Base-by-base conservation (phyloP, 2,329 filamentous ascomycete species). In the Sclerotinia minor region DNA sequence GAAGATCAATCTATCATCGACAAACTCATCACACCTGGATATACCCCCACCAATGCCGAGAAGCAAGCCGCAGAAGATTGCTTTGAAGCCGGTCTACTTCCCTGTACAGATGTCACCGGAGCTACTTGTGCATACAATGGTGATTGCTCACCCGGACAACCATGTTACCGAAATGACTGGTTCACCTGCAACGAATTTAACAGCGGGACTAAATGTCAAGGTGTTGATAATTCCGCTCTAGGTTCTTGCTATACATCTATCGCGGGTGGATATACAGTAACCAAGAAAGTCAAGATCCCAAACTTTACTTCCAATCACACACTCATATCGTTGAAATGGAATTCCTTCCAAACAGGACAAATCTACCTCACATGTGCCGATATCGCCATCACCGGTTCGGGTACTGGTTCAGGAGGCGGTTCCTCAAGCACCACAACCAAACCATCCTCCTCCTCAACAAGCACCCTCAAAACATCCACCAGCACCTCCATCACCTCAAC, bases 61-160 rank as follows among this genome's bases (percentile, higher is more conserved):
- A 85, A 85, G 74, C 79, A 85, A 72, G 81, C 77, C 0, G 83
- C 83, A 0, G 84, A 86, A 67, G 79, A 82, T 52, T 86, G 83
- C 71, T 85, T 85, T 73, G 76, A 83, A 44, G 71, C 73, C 0
- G 83, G 83, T 1, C 73, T 81, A 0, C 77, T 85, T 5, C 74
- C 78, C 0, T 85, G 83, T 75, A 83, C 80, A 0, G 82, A 84
- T 64, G 83, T 85, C 4, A 68, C 77, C 13, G 83, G 83, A 0
- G 83, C 85, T 75, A 70, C 73, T 6, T 85, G 83, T 72, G 79
- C 73, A 1, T 84, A 80, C 71, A 84, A 75, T 70, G 78, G 82
- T 0, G 83, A 85, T 71, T 85, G 83, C 71, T 69, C 74, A 0
- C 65, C 75, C 21, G 82, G 74, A 0, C 75, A 83, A 71, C 71